These are phyloP conservation scores for Tetraselmis chui DNA, from an alignment of 139 green algal genomes.

Conservation along the genomic window DNA sequence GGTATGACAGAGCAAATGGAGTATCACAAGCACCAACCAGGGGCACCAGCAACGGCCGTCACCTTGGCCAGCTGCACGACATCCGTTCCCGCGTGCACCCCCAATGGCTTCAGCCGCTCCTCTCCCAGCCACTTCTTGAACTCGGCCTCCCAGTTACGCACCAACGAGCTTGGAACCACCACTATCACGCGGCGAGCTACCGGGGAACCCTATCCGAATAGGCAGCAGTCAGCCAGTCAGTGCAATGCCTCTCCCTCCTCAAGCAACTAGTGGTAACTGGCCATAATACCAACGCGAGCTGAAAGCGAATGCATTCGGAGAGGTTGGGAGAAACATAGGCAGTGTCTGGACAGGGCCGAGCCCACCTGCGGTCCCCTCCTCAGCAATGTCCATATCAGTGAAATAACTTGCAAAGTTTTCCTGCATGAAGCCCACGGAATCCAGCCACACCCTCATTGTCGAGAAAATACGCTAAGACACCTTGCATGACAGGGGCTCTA, in stretches of 20 bases:
- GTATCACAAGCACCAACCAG: no score
- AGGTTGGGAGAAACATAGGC: no score
- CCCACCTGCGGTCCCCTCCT: constrained; percentile 53
- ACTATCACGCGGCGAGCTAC: constrained; percentile 50
- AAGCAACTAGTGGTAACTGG: no score
- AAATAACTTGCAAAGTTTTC: constrained; percentile 75
- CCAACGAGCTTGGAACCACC: constrained; percentile 60
- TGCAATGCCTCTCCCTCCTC: no score
- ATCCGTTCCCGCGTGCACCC: constrained; percentile 29
- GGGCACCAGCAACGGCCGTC: no score
- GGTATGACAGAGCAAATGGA: no score
- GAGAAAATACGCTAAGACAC: not conserved
- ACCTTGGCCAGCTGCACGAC: constrained; percentile 14
- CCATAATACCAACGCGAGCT: no score
- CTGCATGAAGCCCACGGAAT: no score
- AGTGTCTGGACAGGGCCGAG: no score
- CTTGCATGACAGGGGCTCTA: not conserved
- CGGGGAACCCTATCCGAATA: constrained; percentile 23
- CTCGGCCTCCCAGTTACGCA: constrained; percentile 70
- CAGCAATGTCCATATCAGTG: constrained; percentile 71
- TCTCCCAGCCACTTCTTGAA: constrained; percentile 78
- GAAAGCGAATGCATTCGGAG: no score
- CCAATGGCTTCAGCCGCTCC: constrained; percentile 49
- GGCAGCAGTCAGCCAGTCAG: no score
- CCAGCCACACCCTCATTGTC: not conserved